Conservation (phyloP, 192 early-diverging fungal genomes). For the Backusella tarrabulga region DNA sequence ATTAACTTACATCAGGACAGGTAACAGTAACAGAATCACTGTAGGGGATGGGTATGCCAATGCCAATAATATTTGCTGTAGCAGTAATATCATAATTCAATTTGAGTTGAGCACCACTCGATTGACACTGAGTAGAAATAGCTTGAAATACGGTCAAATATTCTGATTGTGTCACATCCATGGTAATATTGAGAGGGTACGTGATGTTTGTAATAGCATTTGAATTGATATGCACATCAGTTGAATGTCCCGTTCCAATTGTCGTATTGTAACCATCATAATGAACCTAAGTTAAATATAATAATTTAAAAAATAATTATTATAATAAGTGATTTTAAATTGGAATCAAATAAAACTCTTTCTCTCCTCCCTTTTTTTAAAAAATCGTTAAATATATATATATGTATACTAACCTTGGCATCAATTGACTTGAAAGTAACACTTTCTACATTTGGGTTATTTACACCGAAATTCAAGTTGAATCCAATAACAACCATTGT, state of each 20-base stretch:
- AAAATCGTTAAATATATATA: not conserved
- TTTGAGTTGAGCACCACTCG: constrained; percentile 30
- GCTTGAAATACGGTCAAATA: constrained; percentile 39
- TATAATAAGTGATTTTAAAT: not conserved
- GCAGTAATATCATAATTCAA: constrained; percentile 25
- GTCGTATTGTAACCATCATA: constrained; percentile 39
- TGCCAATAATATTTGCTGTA: constrained; percentile 28
- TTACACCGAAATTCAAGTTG: constrained; percentile 30
- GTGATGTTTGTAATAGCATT: constrained; percentile 35
- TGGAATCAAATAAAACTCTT: not conserved
- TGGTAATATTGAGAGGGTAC: constrained; percentile 43
- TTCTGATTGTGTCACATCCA: constrained; percentile 24
- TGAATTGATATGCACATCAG: constrained; percentile 39
- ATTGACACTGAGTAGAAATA: constrained; percentile 41
- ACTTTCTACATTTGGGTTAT: constrained; percentile 48
- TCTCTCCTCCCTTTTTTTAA: not conserved
- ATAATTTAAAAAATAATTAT: not conserved
- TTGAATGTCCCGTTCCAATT: constrained; percentile 46
- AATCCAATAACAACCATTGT: not conserved
- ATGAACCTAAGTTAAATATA: constrained; percentile 38
- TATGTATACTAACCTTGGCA: constrained; percentile 38
- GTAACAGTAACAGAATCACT: not conserved
- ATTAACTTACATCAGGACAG: constrained; percentile 4
- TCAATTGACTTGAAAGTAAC: constrained; percentile 43
- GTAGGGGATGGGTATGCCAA: constrained; percentile 13